These are phyloP conservation scores for Coniochaeta sp. DNA, from an alignment of 2,329 filamentous ascomycete genomes.

Conservation along the genomic window DNA sequence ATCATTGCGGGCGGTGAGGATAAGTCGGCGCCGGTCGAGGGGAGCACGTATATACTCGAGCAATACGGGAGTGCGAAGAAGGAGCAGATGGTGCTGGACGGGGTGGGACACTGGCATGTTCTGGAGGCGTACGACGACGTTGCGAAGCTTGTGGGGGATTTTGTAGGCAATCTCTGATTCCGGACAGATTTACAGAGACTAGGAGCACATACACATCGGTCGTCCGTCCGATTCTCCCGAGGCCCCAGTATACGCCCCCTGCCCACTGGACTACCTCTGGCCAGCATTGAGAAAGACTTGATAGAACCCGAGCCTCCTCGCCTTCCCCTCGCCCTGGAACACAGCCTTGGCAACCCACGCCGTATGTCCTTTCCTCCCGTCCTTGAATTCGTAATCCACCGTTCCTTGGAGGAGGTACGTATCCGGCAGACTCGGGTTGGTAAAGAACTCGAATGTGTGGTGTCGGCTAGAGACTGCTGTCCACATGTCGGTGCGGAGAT, in stretches of 20 bases:
- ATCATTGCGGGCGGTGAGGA: background rate
- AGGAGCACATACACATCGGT: background rate
- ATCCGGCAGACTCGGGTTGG: background rate
- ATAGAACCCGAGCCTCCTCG: background rate
- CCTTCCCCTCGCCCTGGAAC: background rate
- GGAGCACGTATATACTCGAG: conserved; percentile 48
- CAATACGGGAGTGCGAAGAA: background rate
- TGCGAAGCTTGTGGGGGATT: conserved; percentile 28
- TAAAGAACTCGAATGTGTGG: background rate
- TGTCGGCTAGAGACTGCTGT: background rate
- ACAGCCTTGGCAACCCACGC: background rate
- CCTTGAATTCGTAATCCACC: background rate
- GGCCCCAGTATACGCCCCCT: background rate
- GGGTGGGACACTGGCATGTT: conserved; percentile 67
- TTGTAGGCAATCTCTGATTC: background rate
- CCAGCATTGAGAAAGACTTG: background rate
- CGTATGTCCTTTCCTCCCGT: background rate
- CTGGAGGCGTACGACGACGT: conserved; percentile 56
- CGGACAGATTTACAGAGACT: background rate
- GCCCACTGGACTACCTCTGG: background rate
- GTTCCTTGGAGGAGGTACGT: conserved; percentile 12
- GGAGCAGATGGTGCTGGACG: conserved; percentile 44
- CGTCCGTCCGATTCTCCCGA: background rate
- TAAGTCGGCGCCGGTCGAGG: conserved; percentile 12
- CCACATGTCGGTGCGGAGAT: background rate